phyloP scores from a whole-genome alignment of 176 grass and related monocot genomes.

The Oryza glaberrima region DNA sequence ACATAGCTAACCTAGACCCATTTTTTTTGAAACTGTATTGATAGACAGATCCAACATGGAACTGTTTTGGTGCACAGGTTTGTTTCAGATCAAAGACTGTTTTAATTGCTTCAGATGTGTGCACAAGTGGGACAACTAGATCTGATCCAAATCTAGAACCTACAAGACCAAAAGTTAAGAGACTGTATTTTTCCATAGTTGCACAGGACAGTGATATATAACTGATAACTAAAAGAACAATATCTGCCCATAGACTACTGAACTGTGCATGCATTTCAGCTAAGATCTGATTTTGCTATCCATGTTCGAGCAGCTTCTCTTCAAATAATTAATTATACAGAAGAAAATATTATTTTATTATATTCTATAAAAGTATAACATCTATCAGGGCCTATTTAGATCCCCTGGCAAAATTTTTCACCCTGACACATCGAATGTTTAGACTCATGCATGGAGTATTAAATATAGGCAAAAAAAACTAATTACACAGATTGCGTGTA shows the following conservation, averaged over 20 bases:
- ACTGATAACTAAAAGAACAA: slow-evolving; percentile 28
- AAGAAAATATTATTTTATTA: background rate
- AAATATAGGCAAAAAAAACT: too few species aligned
- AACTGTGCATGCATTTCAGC: slow-evolving; percentile 16
- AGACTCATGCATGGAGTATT: too few species aligned
- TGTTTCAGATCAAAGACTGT: background rate
- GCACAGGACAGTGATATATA: slow-evolving; percentile 22
- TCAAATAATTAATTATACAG: background rate
- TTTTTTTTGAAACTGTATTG: background rate
- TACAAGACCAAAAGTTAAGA: slow-evolving; percentile 24
- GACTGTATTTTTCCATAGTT: background rate
- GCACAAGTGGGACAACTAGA: slow-evolving; percentile 26
- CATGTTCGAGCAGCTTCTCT: background rate
- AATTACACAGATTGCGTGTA: too few species aligned
- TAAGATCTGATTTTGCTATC: background rate
- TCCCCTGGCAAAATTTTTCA: too few species aligned
- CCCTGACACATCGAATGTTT: too few species aligned
- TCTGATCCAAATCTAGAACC: slow-evolving; percentile 26
- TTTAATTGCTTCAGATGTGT: slow-evolving; percentile 19
- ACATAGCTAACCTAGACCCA: slow-evolving; percentile 18
- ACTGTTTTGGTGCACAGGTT: slow-evolving; percentile 28
- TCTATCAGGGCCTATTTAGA: too few species aligned
- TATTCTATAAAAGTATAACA: background rate
- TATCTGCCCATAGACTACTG: background rate
- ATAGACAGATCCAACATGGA: slow-evolving; percentile 16